Conservation (phyloP, 257 asterid species). For the Prunella vulgaris region DNA sequence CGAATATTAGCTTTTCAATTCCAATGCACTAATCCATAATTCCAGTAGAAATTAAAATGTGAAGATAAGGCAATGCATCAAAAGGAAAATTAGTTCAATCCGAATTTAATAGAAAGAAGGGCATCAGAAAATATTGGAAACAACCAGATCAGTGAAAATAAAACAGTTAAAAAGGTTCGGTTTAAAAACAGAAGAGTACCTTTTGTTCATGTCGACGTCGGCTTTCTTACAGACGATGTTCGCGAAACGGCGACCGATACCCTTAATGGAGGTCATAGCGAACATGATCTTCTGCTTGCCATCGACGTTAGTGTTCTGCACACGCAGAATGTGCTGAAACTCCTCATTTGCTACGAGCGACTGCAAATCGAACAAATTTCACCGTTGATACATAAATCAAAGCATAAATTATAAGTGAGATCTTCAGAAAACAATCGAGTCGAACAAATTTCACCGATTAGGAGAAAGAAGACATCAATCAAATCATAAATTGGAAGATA, state of each 20-base stretch:
- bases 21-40: neutral
- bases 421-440: neutral
- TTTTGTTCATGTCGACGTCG: constrained; percentile 84
- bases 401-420: neutral
- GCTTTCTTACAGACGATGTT: constrained; percentile 84
- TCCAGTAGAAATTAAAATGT: neutral
- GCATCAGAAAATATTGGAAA: neutral
- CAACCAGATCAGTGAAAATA: neutral
- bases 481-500: neutral
- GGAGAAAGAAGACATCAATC: neutral
- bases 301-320: constrained; percentile 82
- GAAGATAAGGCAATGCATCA: neutral
- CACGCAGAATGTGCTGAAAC: constrained; percentile 86
- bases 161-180: neutral
- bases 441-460: neutral
- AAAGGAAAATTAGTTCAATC: neutral
- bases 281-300: constrained; percentile 93
- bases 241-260: constrained; percentile 90
- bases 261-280: constrained; percentile 84
- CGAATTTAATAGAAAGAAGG: neutral
- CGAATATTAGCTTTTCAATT: neutral
- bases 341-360: constrained; percentile 78
- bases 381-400: neutral
- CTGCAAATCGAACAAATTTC: constrained; percentile 26
- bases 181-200: constrained; percentile 26